Conservation (phyloP, 2,329 filamentous ascomycete genomes). For the Fusarium avenaceum region DNA sequence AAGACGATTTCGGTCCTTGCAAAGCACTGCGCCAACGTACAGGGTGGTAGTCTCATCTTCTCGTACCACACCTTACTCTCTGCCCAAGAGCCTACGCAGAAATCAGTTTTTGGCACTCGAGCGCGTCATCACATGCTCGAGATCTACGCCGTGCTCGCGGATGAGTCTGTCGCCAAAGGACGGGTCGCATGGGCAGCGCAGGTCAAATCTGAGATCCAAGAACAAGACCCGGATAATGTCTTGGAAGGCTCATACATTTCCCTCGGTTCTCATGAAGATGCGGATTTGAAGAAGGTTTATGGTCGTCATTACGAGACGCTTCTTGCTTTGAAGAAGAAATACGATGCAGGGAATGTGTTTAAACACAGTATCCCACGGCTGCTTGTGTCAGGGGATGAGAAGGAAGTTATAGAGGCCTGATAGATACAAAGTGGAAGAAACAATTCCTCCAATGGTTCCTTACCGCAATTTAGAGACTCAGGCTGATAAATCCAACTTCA, state of each 20-base stretch:
- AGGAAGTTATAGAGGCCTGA: background rate
- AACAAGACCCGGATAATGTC: conserved; percentile 4
- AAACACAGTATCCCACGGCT: conserved; percentile 7
- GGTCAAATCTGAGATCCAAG: background rate
- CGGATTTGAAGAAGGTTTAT: conserved; percentile 4
- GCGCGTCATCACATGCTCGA: conserved; percentile 17
- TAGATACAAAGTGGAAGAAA: background rate
- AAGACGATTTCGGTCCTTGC: fast-evolving
- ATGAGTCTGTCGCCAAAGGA: background rate
- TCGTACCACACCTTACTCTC: conserved; percentile 5
- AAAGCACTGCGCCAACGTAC: background rate
- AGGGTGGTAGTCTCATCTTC: background rate
- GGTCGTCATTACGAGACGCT: background rate
- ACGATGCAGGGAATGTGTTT: conserved; percentile 6
- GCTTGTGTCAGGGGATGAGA: fast-evolving
- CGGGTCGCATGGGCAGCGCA: background rate
- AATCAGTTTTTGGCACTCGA: background rate
- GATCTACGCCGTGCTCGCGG: conserved; percentile 3
- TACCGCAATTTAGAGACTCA: too few species aligned
- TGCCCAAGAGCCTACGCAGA: background rate
- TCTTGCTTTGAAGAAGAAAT: background rate
- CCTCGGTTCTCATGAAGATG: background rate
- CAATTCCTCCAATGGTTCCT: too few species aligned
- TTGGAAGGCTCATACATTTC: conserved; percentile 17
- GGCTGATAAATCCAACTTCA: too few species aligned